phyloP scores from a whole-genome alignment of 257 asterid genomes.

The Oldenlandia corymbosa region DNA sequence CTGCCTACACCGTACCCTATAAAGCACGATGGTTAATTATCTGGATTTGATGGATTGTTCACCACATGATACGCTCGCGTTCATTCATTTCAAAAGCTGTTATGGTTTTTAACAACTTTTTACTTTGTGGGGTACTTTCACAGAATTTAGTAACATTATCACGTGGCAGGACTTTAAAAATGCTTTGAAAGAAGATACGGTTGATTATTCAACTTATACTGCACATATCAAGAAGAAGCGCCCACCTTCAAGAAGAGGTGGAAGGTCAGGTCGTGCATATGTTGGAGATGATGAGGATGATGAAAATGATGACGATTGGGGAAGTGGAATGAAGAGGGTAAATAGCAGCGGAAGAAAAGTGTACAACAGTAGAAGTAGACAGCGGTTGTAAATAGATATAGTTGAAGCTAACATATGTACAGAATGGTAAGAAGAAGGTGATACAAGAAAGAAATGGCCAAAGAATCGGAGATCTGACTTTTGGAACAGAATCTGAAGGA shows the following conservation, averaged over 20 bases:
- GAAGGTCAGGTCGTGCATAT: constrained; percentile 21
- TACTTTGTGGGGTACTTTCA: too few relatives aligned
- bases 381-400: constrained; percentile 61
- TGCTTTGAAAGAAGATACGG: constrained; percentile 40
- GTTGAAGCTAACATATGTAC: constrained; percentile 70
- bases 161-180: constrained; percentile 35
- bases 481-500: constrained; percentile 10
- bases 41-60: background rate
- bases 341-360: constrained; percentile 43
- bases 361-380: constrained; percentile 51
- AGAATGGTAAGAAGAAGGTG: constrained; percentile 40
- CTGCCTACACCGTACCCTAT: background rate
- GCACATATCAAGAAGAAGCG: constrained; percentile 39
- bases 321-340: constrained; percentile 35
- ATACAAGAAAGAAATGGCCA: constrained; percentile 12
- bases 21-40: too few relatives aligned
- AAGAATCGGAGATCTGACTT: too few relatives aligned
- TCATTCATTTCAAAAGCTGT: background rate
- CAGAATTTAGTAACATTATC: background rate
- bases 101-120: background rate
- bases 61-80: background rate
- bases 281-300: constrained; percentile 27
- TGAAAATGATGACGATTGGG: constrained; percentile 31
- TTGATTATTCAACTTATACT: constrained; percentile 36
- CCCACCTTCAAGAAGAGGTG: constrained; percentile 31